A percentile compares a stretch with the other conserved stretches of the same genome.
phyloP scores from a whole-genome alignment of 1,139 yeast species.

The Yamadazyma kanchanaburiensis region DNA sequence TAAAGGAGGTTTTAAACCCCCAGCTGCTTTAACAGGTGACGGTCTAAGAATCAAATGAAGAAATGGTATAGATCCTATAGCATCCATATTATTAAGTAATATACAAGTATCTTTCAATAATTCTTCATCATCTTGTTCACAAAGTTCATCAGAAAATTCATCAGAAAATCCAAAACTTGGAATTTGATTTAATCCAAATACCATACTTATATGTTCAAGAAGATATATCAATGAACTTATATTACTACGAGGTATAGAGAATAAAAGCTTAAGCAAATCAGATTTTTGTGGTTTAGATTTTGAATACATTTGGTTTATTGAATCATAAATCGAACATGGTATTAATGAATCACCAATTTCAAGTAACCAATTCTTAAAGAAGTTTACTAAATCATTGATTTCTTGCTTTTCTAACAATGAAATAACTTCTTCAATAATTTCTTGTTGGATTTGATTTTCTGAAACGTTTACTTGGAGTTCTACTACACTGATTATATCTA shows the following conservation, averaged over 20 bases:
- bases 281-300: conserved; percentile 2
- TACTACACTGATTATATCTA: conserved; percentile 17
- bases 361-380: conserved; percentile 40
- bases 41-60: conserved; percentile 43
- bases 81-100: conserved; percentile 33
- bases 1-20: conserved; percentile 44
- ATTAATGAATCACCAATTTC: conserved; percentile 43
- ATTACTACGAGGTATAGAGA: conserved; percentile 41
- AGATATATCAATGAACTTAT: conserved; percentile 35
- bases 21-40: conserved; percentile 30
- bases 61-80: conserved; percentile 39
- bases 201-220: conserved; percentile 32
- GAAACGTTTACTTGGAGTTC: conserved; percentile 14
- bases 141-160: conserved; percentile 18
- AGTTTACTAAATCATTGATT: conserved; percentile 21
- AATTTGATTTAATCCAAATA: conserved; percentile 22
- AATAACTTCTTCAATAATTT: conserved; percentile 20
- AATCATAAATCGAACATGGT: conserved; percentile 42
- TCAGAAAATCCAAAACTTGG: conserved; percentile 30
- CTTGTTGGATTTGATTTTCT: conserved; percentile 22
- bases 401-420: conserved; percentile 13
- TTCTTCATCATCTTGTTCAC: conserved; percentile 11
- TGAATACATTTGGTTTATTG: conserved; percentile 25
- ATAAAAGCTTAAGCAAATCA: conserved; percentile 25
- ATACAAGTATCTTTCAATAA: conserved; percentile 12